Evolutionary conservation across 2,329 filamentous ascomycete genomes (phyloP), one percentile per base, ranked within the genome.

Genomic region (Apiospora hydei): DNA sequence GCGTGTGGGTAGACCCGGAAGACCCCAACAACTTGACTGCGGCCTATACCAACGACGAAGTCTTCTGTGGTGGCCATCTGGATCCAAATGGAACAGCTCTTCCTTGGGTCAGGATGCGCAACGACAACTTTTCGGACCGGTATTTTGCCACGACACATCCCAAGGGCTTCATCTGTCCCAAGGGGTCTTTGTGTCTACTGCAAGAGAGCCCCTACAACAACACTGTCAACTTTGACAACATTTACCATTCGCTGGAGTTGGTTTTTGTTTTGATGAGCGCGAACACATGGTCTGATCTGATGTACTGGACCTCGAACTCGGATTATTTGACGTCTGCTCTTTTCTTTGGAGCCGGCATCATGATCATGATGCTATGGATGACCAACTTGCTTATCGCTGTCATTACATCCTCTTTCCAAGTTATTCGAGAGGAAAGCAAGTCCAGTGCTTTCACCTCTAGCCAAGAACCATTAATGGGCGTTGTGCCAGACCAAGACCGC

Each of bases 181-280:
- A 88, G 70, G 92, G 94, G 8, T 98, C 96, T 0, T 83, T 93
- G 4, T 99, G 96, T 79, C 87, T 98, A 24, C 90, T 98, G 82
- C 90, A 92, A 72, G 79, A 84, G 2, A 97, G 93, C 78, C 96
- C 96, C 0, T 94, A 90, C 81, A 94, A 94, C 77, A 91, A 90
- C 69, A 99, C 96, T 0, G 89, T 98, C 77, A 97, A 92, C 81
- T 99, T 98, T 79, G 96, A 99, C 84, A 96, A 98, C 80, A 97
- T 99, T 53, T 84, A 94, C 43, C 92, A 98, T 75, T 98, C 95
- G 0, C 84, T 98, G 70, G 95, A 99, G 83, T 86, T 98, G 72
- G 95, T 99, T 2, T 99, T 99, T 79, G 94, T 99, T 69, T 92
- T 99, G 79, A 99, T 99, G 94, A 98, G 94, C 78, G 96, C 95